Evolutionary conservation across 768 basidiomycete species (phyloP), one percentile per base, ranked within the genome.

Genomic region (Pholiota microspora): DNA sequence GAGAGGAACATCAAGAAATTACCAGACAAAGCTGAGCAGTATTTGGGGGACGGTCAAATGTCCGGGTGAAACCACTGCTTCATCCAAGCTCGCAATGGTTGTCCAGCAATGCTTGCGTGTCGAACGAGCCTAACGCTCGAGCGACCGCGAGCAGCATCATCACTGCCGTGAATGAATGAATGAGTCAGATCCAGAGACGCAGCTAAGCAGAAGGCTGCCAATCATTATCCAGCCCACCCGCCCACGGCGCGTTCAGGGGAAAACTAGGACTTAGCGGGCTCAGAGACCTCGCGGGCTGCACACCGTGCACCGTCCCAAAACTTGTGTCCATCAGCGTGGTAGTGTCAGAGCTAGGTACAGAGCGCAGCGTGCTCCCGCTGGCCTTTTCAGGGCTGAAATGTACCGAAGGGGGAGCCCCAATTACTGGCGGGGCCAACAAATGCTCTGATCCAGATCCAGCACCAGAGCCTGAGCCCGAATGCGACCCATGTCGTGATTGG

Each of bases 201-300:
- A 32, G 15, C 44, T 27, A 62, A 13, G 51, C 56, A 48, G 67
- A 60, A 9, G 74, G 66, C 23, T 57, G 71, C 76, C 76, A 77
- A 54, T 69, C 67, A 34, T 67, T 65, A 54, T 72, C 70, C 46
- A 77, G 63, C 7, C 76, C 76, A 24, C 60, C 69, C 9, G 70
- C 75, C 76, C 76, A 77, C 1, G 76, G 76, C 9, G 71, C 70
- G 54, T 52, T 57, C 29, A 63, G 34, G 9, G 57, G 56, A 40
- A 64, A 66, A 36, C 64, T 67, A 8, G 70, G 60, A 34, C 68
- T 67, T 56, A 64, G 56, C 23, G 70, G 69, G 45, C 67, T 69
- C 32, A 61, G 45, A 44, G 66, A 61, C 23, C 55, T 48, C 25
- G 51, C 55, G 23, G 45, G 49, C 36, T 46, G 50, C 40, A 44